Evolutionary conservation across 1,284 basidiomycete species (phyloP).

Genomic region (Cystobasidium pallidum): DNA sequence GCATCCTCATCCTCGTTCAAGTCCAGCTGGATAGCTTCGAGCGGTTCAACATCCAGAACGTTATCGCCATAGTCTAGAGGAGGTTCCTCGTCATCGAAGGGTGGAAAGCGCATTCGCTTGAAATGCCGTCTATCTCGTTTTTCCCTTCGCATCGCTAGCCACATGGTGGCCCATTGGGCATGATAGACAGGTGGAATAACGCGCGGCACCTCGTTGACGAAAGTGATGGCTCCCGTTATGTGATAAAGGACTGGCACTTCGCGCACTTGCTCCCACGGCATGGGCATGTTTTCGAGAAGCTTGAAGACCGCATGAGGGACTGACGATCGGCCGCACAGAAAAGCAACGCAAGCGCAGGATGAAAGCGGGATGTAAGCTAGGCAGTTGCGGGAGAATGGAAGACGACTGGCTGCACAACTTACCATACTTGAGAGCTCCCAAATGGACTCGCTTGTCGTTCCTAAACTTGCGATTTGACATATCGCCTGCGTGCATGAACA

Average conservation of each 20-base stretch:
- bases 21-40: constrained; percentile 97
- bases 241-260: constrained; percentile 97
- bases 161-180: constrained; percentile 99
- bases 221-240: constrained; percentile 99
- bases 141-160: constrained; percentile 98
- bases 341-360: constrained; percentile 21
- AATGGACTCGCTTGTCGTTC: constrained; percentile 97
- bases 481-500: constrained; percentile 34
- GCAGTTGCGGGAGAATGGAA: neutral
- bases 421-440: constrained; percentile 91
- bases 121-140: constrained; percentile 99
- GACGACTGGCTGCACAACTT: neutral
- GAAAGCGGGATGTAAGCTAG: neutral
- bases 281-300: constrained; percentile 97
- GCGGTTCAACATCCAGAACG: constrained; percentile 93
- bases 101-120: constrained; percentile 99
- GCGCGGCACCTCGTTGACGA: constrained; percentile 96
- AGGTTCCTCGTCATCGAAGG: constrained; percentile 99
- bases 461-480: constrained; percentile 67
- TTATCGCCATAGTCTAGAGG: constrained; percentile 98
- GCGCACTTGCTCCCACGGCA: constrained; percentile 98
- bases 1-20: constrained; percentile 90
- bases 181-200: constrained; percentile 98
- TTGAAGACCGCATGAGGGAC: constrained; percentile 99
- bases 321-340: constrained; percentile 42